Evolutionary conservation across 305 asterid genomes (phyloP), one percentile per base, ranked within the genome.

Genomic region (Fraxinus xanthoxyloides): DNA sequence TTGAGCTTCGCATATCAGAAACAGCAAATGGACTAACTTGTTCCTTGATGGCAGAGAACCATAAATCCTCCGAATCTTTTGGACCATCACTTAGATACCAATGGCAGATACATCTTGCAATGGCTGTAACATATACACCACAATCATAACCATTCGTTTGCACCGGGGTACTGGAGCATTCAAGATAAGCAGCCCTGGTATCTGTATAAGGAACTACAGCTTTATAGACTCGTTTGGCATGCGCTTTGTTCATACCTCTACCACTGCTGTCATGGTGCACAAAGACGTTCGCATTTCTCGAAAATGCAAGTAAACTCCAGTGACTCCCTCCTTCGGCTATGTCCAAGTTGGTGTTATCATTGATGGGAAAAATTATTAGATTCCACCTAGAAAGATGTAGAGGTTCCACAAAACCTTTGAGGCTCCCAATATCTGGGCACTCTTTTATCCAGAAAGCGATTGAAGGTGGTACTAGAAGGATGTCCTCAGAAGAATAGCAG

Each of bases 381-480:
- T 91, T 87, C 86, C 85, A 90, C 74, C 0, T 56, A 5, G 92
- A 73, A 30, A 95, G 91, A 81, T 87, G 74, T 51, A 95, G 97
- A 48, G 97, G 97, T 69, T 91, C 85, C 1, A 95, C 8, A 61
- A 95, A 92, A 48, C 92, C 97, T 24, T 83, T 76, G 2, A 95
- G 90, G 83, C 84, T 88, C 10, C 83, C 79, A 46, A 40, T 34
- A 80, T 91, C 91, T 0, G 90, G 92, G 87, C 94, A 93, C 84
- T 91, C 95, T 85, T 93, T 95, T 77, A 95, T 93, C 98, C 97
- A 95, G 85, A 92, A 91, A 54, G 96, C 82, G 65, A 95, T 91
- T 23, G 97, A 89, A 85, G 99, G 98, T 17, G 96, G 92, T 1
- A 92, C 86, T 30, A 95, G 86, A 59, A 92, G 92, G 85, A 92